phyloP scores from a whole-genome alignment of 108 stramenopile genomes.

The Thalassiosira profunda region DNA sequence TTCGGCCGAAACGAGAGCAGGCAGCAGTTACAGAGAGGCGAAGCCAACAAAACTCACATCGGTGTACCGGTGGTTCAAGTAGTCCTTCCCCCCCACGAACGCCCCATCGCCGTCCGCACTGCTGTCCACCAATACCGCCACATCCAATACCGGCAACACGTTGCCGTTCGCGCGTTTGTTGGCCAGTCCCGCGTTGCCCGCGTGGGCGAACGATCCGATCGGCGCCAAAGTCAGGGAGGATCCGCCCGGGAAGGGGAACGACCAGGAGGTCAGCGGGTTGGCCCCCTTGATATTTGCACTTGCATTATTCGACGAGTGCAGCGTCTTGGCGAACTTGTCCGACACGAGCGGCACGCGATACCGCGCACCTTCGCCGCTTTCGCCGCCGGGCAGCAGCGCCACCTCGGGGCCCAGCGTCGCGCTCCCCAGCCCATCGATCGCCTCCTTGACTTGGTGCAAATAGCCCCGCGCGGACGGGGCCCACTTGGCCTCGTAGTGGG shows the following conservation, averaged over 20 bases:
- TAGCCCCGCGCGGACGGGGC: slow-evolving; percentile 50
- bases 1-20: no score
- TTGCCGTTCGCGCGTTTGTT: slow-evolving; percentile 77
- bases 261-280: slow-evolving; percentile 12
- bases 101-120: slow-evolving; percentile 14
- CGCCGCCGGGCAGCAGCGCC: background rate
- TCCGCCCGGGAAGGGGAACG: slow-evolving; percentile 36
- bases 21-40: background rate
- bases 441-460: slow-evolving; percentile 32
- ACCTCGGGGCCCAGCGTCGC: slow-evolving; percentile 17
- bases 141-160: slow-evolving; percentile 70
- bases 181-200: slow-evolving; percentile 61
- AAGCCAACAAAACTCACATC: slow-evolving; percentile 75
- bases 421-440: slow-evolving; percentile 4
- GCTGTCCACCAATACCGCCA: slow-evolving; percentile 55
- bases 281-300: no score
- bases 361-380: background rate
- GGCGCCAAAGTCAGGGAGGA: slow-evolving; percentile 13
- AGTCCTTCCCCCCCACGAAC: slow-evolving; percentile 73
- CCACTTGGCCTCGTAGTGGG: slow-evolving; percentile 60
- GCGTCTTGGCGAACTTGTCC: slow-evolving; percentile 57
- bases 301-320: background rate
- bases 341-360: slow-evolving; percentile 48
- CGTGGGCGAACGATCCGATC: slow-evolving; percentile 38
- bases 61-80: slow-evolving; percentile 73